A percentile compares a stretch with the other conserved stretches of the same genome.
These are phyloP conservation scores for Blastobotrys arbuscula DNA, from an alignment of 1,139 yeast species.

Conservation along the genomic window DNA sequence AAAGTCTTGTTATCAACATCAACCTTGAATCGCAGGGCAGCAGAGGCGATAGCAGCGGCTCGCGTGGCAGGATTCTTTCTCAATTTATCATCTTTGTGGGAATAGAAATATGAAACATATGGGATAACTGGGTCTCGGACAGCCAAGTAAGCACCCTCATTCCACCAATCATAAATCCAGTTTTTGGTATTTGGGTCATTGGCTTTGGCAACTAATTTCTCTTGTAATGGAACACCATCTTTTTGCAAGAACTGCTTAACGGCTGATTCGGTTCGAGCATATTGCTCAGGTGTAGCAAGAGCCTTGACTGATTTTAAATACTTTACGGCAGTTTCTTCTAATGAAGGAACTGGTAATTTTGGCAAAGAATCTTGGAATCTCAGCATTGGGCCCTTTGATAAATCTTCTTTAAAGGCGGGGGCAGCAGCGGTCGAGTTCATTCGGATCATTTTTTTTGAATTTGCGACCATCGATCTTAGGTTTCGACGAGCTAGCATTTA, in stretches of 20 bases:
- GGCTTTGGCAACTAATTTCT: slow-evolving; percentile 56
- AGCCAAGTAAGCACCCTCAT: slow-evolving; percentile 83
- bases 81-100: slow-evolving; percentile 59
- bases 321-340: slow-evolving; percentile 62
- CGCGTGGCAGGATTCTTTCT: slow-evolving; percentile 67
- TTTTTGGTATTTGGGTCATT: slow-evolving; percentile 54
- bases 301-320: slow-evolving; percentile 75
- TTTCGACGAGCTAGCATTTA: slow-evolving; percentile 15
- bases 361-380: slow-evolving; percentile 74
- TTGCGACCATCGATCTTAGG: slow-evolving; percentile 11
- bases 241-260: slow-evolving; percentile 66
- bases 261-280: slow-evolving; percentile 48
- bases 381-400: slow-evolving; percentile 61
- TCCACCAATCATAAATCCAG: slow-evolving; percentile 95
- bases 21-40: slow-evolving; percentile 37
- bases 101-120: slow-evolving; percentile 83
- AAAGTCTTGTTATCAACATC: slow-evolving; percentile 36
- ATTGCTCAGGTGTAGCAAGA: slow-evolving; percentile 51
- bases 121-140: slow-evolving; percentile 94
- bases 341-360: slow-evolving; percentile 78
- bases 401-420: slow-evolving; percentile 34
- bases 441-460: slow-evolving; percentile 18
- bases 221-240: slow-evolving; percentile 63
- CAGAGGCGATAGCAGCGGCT: slow-evolving; percentile 54
- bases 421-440: slow-evolving; percentile 33